phyloP scores from a whole-genome alignment of 2,329 filamentous ascomycete genomes.

The Orbilia quercus region DNA sequence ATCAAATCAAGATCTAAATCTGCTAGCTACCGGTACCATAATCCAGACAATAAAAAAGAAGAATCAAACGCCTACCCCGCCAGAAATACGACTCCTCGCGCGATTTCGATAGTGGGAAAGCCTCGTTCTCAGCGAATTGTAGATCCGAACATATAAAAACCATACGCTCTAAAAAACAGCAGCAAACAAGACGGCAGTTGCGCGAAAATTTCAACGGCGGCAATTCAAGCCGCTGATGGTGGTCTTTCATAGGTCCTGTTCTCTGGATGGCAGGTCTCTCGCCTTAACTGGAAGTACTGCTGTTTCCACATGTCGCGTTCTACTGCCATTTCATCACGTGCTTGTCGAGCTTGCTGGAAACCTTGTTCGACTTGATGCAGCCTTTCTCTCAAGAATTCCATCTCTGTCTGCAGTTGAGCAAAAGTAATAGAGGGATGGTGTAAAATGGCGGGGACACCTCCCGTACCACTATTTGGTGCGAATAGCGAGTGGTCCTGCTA shows the following conservation, averaged over 20 bases:
- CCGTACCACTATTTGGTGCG: not conserved
- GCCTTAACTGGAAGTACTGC: not conserved
- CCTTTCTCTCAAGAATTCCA: not conserved
- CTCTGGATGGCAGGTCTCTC: not conserved
- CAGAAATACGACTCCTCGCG: no score
- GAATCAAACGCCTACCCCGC: no score
- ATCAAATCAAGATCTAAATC: no score
- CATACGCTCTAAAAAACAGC: no score
- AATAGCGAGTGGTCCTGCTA: no score
- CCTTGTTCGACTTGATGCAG: not conserved
- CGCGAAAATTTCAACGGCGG: no score
- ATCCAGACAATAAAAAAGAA: no score
- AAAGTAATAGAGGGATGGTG: not conserved
- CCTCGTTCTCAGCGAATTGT: no score
- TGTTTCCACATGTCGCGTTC: constrained; percentile 17
- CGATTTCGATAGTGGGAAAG: no score
- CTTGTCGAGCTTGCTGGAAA: not conserved
- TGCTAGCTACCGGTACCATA: no score
- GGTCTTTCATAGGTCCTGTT: not conserved
- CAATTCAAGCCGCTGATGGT: not conserved
- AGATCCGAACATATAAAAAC: no score
- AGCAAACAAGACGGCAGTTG: no score
- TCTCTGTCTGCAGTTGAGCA: not conserved
- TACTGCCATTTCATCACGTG: not conserved
- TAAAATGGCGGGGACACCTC: not conserved